These are phyloP conservation scores for Vinca minor DNA, from an alignment of 257 asterid species.

Conservation along the genomic window DNA sequence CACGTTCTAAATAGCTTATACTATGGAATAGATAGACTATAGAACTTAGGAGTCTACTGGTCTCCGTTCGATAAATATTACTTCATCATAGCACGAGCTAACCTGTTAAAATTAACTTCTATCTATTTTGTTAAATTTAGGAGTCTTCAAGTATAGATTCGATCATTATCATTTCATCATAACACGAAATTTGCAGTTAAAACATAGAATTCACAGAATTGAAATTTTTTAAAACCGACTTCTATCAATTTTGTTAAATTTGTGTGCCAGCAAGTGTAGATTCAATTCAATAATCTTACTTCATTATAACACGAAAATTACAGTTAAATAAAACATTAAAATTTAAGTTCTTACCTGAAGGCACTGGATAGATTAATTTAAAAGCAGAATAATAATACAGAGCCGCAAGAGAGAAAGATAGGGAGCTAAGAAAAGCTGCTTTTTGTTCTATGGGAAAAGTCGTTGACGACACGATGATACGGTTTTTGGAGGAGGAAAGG, in stretches of 20 bases:
- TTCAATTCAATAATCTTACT: conserved; percentile 6
- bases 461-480: background rate
- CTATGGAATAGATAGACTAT: too few relatives aligned
- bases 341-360: background rate
- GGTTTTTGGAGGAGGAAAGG: background rate
- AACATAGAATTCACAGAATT: too few relatives aligned
- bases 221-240: too few relatives aligned
- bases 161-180: background rate
- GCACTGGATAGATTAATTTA: background rate
- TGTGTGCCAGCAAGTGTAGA: background rate
- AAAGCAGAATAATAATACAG: background rate
- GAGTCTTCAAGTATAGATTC: background rate
- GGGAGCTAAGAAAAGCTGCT: conserved; percentile 3
- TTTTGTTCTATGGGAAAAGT: background rate
- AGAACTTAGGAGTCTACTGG: too few relatives aligned
- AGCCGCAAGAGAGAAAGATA: background rate
- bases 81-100: too few relatives aligned
- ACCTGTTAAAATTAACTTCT: too few relatives aligned
- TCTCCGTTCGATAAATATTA: too few relatives aligned
- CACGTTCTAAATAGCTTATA: too few relatives aligned
- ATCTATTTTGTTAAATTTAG: background rate
- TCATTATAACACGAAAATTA: background rate
- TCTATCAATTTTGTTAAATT: background rate
- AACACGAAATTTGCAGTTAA: background rate
- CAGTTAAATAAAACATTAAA: too few relatives aligned